Evolutionary conservation across 495 filamentous ascomycete species (phyloP).

Genomic region (Cercophora samala): DNA sequence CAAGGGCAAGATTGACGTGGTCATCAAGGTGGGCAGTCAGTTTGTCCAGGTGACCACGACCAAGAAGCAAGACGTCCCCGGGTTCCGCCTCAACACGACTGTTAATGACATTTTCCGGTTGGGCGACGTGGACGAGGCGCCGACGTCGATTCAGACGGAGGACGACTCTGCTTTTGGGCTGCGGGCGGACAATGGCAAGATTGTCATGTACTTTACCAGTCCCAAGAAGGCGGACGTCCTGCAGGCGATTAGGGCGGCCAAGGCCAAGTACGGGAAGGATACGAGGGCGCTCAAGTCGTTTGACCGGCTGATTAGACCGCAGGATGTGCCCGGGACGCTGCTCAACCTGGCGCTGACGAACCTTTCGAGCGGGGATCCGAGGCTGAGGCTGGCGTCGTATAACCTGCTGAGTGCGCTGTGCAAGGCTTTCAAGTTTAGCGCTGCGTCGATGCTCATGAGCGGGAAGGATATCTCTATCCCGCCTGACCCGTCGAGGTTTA

Average conservation of each 20-base stretch:
- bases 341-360: slow-evolving; percentile 64
- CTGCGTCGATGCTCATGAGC: slow-evolving; percentile 56
- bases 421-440: slow-evolving; percentile 60
- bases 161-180: slow-evolving; percentile 66
- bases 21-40: slow-evolving; percentile 61
- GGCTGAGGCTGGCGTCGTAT: slow-evolving; percentile 58
- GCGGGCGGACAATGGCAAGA: slow-evolving; percentile 62
- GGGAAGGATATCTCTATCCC: slow-evolving; percentile 59
- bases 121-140: slow-evolving; percentile 60
- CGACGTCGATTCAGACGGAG: slow-evolving; percentile 58
- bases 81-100: slow-evolving; percentile 54
- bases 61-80: slow-evolving; percentile 63
- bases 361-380: slow-evolving; percentile 54
- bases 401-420: slow-evolving; percentile 61
- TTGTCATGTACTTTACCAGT: slow-evolving; percentile 64
- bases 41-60: slow-evolving; percentile 66
- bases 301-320: slow-evolving; percentile 60
- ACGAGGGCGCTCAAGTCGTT: slow-evolving; percentile 52
- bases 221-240: slow-evolving; percentile 58
- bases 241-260: slow-evolving; percentile 56
- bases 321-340: slow-evolving; percentile 65
- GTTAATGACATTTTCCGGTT: slow-evolving; percentile 67
- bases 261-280: slow-evolving; percentile 59
- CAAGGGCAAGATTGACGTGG: slow-evolving; percentile 62
- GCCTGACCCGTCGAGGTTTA: slow-evolving; percentile 58